A percentile compares a stretch with the other conserved stretches of the same genome.
phyloP scores from a whole-genome alignment of 148 eudicot species.

The Persicaria maculosa region DNA sequence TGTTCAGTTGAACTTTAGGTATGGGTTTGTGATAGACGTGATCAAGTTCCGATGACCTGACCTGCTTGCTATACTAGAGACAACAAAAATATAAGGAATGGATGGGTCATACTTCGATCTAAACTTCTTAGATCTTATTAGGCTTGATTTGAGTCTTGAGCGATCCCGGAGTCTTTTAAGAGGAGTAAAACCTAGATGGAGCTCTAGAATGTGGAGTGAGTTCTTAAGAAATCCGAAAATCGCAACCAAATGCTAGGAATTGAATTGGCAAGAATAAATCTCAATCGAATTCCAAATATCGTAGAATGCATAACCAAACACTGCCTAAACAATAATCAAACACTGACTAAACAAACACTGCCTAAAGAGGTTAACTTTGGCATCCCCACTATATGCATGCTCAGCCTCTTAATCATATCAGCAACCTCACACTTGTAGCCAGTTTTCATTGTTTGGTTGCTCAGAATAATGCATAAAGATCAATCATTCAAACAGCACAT shows the following conservation, averaged over 20 bases:
- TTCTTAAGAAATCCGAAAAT: too few species aligned
- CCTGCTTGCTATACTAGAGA: too few species aligned
- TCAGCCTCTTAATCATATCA: conserved; percentile 5
- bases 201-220: too few species aligned
- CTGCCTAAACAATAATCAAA: neutral
- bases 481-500: conserved; percentile 9
- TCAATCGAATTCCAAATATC: neutral
- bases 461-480: conserved; percentile 8
- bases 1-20: neutral
- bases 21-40: neutral
- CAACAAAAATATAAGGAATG: too few species aligned
- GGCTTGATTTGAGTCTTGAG: too few species aligned
- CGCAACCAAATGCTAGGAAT: too few species aligned
- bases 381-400: conserved; percentile 8
- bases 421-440: conserved; percentile 12
- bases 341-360: conserved; percentile 1
- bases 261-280: neutral
- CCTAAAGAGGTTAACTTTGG: neutral
- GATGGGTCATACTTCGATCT: too few species aligned
- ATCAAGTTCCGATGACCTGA: too few species aligned
- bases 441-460: conserved; percentile 6
- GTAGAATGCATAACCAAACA: neutral
- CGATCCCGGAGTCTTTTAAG: too few species aligned
- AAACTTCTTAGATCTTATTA: too few species aligned
- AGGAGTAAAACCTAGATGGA: too few species aligned